Evolutionary conservation across 2,329 filamentous ascomycete genomes (phyloP), one percentile per base, ranked within the genome.

Genomic region (Westerdykella ornata): DNA sequence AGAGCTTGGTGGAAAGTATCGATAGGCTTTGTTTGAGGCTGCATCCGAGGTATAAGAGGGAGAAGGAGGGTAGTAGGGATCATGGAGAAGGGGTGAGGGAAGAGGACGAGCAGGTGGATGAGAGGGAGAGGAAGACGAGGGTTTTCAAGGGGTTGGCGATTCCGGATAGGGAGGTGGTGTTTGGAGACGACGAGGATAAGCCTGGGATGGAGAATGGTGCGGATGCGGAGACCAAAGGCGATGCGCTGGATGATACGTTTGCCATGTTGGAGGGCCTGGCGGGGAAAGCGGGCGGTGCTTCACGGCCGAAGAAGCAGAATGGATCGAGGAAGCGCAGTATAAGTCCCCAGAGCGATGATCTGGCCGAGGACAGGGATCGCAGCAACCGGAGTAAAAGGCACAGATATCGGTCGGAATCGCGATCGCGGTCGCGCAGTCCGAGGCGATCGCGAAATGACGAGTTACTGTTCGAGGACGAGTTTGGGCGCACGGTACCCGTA

Each of bases 101-200:
- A 51, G 66, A 70, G 48, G 62, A 59, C 16, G 57, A 80, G 3
- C 78, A 84, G 26, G 68, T 70, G 51, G 68, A 72, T 53, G 65
- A 62, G 29, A 59, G 80, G 3, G 80, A 85, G 49, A 82, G 84
- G 62, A 94, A 92, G 67, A 81, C 84, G 42, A 81, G 85, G 41
- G 79, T 94, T n/a, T 98, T 98, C 67, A 88, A 83, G 55, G 94
- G 89, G 1, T 75, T 98, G 38, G 78, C 88, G 6, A 76, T 98
- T 35, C 88, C 90, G 1, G 90, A 98, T 66, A 83, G 82, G 60
- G 76, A 81, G 22, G 68, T 73, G 8, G 62, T 68, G 13, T 80
- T 57, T 33, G 58, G 73, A 63, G 70, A 72, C 5, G 74, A 77
- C 32, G 71, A 76, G 19, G 71, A 64, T 18, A 60, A 67, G 19